Conservation (phyloP, 139 green algal genomes). For the Edaphochlamys debaryana region DNA sequence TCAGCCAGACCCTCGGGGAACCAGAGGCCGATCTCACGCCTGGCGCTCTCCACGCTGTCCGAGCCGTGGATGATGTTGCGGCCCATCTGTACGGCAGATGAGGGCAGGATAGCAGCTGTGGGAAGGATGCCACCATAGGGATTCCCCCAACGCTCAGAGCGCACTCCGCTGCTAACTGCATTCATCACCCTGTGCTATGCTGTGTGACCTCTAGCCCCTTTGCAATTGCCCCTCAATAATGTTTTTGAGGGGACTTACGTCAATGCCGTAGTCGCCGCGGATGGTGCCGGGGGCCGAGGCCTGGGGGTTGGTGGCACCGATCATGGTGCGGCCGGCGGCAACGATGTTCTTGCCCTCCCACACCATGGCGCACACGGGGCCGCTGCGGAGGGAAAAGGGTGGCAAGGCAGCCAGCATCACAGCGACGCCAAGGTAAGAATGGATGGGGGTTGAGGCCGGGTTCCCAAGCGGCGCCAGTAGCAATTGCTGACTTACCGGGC, state of each 20-base stretch:
- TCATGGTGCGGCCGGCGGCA: slow-evolving; percentile 83
- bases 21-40: slow-evolving; percentile 97
- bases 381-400: slow-evolving; percentile 44
- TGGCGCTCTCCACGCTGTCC: slow-evolving; percentile 92
- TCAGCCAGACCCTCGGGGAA: slow-evolving; percentile 84
- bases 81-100: slow-evolving; percentile 41
- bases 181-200: too few species aligned
- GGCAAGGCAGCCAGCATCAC: too few species aligned
- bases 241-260: too few species aligned
- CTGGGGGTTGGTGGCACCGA: slow-evolving; percentile 91
- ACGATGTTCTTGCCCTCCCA: slow-evolving; percentile 83
- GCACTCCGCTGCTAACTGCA: background rate
- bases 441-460: too few species aligned
- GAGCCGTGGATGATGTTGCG: slow-evolving; percentile 96
- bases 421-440: too few species aligned
- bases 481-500: too few species aligned
- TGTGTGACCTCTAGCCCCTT: too few species aligned
- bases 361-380: slow-evolving; percentile 92
- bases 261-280: slow-evolving; percentile 87
- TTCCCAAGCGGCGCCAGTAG: too few species aligned
- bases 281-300: slow-evolving; percentile 88
- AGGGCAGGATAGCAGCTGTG: too few species aligned
- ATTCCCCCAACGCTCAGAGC: background rate
- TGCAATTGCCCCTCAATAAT: too few species aligned
- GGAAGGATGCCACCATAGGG: too few species aligned